Evolutionary conservation across 176 grass and related monocot species (phyloP).

Genomic region (Musa schizocarpa): DNA sequence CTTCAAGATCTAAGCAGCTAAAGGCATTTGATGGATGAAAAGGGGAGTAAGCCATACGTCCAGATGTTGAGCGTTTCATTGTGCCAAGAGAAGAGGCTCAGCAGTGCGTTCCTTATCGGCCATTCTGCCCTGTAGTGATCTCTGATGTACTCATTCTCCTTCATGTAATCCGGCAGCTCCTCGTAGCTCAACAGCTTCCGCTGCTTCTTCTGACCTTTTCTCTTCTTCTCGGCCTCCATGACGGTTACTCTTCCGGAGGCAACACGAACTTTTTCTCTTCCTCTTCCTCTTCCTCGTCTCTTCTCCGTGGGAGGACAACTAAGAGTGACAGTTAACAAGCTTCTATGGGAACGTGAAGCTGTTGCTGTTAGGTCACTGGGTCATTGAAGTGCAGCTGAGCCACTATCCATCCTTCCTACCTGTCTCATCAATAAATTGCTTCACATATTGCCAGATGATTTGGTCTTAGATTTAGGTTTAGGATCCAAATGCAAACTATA

Average conservation of each 20-base stretch:
- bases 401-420: slow-evolving; percentile 8
- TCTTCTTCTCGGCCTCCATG: not conserved
- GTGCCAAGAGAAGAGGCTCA: slow-evolving; percentile 97
- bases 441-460: not conserved
- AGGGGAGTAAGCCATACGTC: slow-evolving; percentile 36
- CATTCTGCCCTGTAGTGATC: slow-evolving; percentile 78
- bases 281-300: not conserved
- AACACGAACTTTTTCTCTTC: not conserved
- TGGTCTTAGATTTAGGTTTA: not conserved
- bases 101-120: slow-evolving; percentile 70
- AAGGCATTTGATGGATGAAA: not conserved
- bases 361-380: not conserved
- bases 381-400: slow-evolving; percentile 12
- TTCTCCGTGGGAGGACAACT: not conserved
- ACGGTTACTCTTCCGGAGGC: not conserved
- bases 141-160: slow-evolving; percentile 92
- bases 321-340: not conserved
- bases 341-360: not conserved
- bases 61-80: slow-evolving; percentile 99
- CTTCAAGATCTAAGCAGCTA: not conserved
- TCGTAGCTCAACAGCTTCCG: slow-evolving; percentile 63
- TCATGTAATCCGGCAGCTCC: slow-evolving; percentile 81
- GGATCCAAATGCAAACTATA: not conserved
- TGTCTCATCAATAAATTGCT: slow-evolving; percentile 6
- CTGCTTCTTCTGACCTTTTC: slow-evolving; percentile 5